Conservation (phyloP, 352 stramenopile species). For the Pythium coloratum region DNA sequence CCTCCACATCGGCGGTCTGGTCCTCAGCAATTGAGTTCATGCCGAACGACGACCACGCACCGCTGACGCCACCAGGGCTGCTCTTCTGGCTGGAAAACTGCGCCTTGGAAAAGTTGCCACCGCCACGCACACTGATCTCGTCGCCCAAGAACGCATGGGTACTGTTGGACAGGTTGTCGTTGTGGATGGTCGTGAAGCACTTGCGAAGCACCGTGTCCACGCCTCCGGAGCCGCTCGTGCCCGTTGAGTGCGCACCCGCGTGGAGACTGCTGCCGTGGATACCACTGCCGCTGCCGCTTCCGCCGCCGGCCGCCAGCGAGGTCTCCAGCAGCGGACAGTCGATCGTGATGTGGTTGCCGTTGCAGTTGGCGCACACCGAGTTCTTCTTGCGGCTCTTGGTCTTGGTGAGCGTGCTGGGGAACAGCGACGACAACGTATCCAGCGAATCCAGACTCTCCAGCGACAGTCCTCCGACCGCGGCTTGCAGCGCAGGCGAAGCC, state of each 20-base stretch:
- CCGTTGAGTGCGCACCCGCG: slow-evolving; percentile 16
- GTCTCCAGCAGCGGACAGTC: slow-evolving; percentile 71
- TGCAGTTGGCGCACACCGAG: slow-evolving; percentile 74
- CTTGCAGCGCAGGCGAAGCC: slow-evolving; percentile 17
- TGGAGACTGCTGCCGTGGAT: not conserved
- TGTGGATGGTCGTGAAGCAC: slow-evolving; percentile 86
- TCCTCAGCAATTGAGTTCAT: slow-evolving; percentile 75
- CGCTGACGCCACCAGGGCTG: not conserved
- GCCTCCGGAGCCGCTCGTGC: slow-evolving; percentile 8
- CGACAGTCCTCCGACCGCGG: not conserved
- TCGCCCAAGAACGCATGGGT: slow-evolving; percentile 83
- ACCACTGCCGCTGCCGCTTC: not conserved
- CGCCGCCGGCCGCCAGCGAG: slow-evolving; percentile 24
- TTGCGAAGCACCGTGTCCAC: slow-evolving; percentile 84
- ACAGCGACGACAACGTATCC: slow-evolving; percentile 29
- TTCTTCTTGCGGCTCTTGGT: slow-evolving; percentile 67
- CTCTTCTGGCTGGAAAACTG: slow-evolving; percentile 28
- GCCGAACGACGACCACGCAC: slow-evolving; percentile 48
- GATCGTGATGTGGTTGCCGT: slow-evolving; percentile 82
- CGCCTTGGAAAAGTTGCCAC: slow-evolving; percentile 47
- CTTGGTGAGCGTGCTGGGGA: slow-evolving; percentile 36
- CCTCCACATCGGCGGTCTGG: slow-evolving; percentile 35
- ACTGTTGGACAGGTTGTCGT: slow-evolving; percentile 83
- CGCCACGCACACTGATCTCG: slow-evolving; percentile 82
- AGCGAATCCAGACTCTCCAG: slow-evolving; percentile 19